These are phyloP conservation scores for Musa itinerans DNA, from an alignment of 176 grass and related monocot genomes.

Conservation along the genomic window DNA sequence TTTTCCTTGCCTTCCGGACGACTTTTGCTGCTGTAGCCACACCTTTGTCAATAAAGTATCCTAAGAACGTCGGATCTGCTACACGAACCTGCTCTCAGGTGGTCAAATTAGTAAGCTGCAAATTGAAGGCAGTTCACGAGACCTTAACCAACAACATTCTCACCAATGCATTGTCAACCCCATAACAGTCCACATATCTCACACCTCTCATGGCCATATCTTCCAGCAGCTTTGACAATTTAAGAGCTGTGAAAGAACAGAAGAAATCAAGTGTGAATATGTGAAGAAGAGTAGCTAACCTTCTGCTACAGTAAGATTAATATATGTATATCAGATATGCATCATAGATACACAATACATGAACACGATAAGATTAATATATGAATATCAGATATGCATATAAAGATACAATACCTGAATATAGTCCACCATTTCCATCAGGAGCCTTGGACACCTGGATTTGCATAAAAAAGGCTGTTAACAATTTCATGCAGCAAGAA, in stretches of 20 bases:
- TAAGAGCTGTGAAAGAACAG: slow-evolving; percentile 39
- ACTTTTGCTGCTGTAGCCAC: slow-evolving; percentile 81
- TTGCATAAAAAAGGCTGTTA: slow-evolving; percentile 15
- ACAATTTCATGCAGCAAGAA: too few relatives aligned
- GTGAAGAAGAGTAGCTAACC: too few relatives aligned
- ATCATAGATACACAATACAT: too few relatives aligned
- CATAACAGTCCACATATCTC: slow-evolving; percentile 93
- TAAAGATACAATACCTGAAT: slow-evolving; percentile 48
- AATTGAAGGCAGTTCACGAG: not conserved
- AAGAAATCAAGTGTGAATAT: too few relatives aligned
- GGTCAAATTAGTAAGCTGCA: slow-evolving; percentile 25
- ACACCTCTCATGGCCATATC: slow-evolving; percentile 76
- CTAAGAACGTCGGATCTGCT: slow-evolving; percentile 90
- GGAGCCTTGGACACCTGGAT: slow-evolving; percentile 89
- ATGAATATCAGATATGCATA: not conserved
- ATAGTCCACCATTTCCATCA: slow-evolving; percentile 97
- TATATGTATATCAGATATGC: too few relatives aligned
- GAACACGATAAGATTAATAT: too few relatives aligned
- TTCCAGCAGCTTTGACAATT: slow-evolving; percentile 75
- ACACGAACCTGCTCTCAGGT: slow-evolving; percentile 63
- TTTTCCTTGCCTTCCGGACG: slow-evolving; percentile 66
- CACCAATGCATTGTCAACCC: slow-evolving; percentile 88
- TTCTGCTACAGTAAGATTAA: too few relatives aligned
- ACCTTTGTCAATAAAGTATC: slow-evolving; percentile 94
- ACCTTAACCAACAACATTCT: slow-evolving; percentile 5